Conservation (phyloP, 306 rosid genomes). For the Citrullus amarus region DNA sequence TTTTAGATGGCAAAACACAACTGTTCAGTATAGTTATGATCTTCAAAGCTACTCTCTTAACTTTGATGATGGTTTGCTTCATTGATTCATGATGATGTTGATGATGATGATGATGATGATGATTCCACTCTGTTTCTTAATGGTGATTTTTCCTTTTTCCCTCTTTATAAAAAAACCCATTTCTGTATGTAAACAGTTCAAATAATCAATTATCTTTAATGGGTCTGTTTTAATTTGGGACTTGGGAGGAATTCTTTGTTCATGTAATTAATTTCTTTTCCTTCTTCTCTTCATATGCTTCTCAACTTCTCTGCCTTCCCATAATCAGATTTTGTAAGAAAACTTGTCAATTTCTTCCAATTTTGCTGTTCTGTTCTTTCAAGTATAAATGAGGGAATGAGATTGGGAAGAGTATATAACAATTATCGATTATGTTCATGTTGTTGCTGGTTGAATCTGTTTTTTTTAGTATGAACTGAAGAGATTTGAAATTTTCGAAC, state of each 20-base stretch:
- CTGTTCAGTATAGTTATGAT: constrained; percentile 47
- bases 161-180: not conserved
- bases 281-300: not conserved
- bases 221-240: not conserved
- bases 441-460: no score
- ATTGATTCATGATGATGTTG: not conserved
- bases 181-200: not conserved
- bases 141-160: not conserved
- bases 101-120: not conserved
- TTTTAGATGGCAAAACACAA: constrained; percentile 26
- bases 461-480: no score
- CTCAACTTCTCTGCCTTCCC: not conserved
- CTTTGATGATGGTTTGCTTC: constrained; percentile 54
- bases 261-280: not conserved
- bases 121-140: not conserved
- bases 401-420: no score
- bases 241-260: not conserved
- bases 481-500: no score
- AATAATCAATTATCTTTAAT: not conserved
- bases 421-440: no score
- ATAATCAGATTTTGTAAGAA: not conserved
- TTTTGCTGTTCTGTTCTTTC: not conserved
- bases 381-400: no score
- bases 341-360: not conserved
- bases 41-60: constrained; percentile 71